phyloP scores from a whole-genome alignment of 2,329 filamentous ascomycete species.

The Sodiomyces alkalinus region DNA sequence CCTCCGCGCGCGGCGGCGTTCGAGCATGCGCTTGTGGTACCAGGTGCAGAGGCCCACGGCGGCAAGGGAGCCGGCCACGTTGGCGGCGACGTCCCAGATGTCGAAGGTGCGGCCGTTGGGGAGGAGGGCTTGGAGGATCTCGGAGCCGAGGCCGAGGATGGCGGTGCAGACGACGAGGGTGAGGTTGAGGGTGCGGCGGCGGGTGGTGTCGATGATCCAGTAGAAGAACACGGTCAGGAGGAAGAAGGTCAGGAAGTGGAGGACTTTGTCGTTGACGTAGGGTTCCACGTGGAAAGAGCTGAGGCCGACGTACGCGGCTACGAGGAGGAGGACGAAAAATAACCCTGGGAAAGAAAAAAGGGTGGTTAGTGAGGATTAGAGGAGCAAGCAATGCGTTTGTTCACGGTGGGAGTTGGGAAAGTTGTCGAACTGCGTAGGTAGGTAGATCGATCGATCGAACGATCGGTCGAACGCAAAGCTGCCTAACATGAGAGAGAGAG shows the following conservation, averaged over 20 bases:
- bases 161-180: conserved; percentile 70
- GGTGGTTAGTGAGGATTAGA: conserved; percentile 1
- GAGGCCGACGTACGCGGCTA: conserved; percentile 69
- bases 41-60: conserved; percentile 65
- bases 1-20: conserved; percentile 62
- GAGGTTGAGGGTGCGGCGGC: conserved; percentile 70
- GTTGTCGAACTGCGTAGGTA: too few species aligned
- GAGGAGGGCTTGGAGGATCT: conserved; percentile 60
- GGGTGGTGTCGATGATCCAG: conserved; percentile 88
- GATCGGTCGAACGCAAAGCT: too few species aligned
- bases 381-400: too few species aligned
- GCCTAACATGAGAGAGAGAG: conserved; percentile 5
- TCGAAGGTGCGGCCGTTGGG: conserved; percentile 62
- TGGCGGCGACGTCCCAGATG: conserved; percentile 73
- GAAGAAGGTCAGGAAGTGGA: conserved; percentile 85
- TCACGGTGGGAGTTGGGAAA: too few species aligned
- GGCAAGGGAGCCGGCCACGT: conserved; percentile 61
- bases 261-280: conserved; percentile 72
- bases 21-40: conserved; percentile 94
- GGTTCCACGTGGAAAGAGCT: conserved; percentile 41
- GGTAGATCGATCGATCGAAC: too few species aligned
- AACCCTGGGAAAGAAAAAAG: conserved; percentile 47
- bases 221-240: conserved; percentile 78
- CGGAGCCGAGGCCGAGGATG: conserved; percentile 54
- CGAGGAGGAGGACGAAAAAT: conserved; percentile 55